A percentile compares a stretch with the other conserved stretches of the same genome.
Evolutionary conservation across 1,139 yeast genomes (phyloP).

Genomic region (Zhuliangozyma parablackwelliae): DNA sequence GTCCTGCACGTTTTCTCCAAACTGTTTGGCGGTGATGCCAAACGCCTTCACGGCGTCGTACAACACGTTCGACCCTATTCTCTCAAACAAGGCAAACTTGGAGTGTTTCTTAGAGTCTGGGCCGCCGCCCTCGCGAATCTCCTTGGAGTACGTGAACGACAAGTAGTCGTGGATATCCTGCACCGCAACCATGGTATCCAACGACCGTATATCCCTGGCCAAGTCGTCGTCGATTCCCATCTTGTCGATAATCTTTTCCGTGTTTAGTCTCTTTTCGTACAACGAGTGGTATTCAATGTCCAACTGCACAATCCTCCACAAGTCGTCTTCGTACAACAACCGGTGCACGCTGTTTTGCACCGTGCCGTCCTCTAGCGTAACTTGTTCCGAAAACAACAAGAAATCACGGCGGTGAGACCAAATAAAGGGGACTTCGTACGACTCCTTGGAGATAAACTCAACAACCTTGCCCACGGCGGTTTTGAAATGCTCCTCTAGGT

Average conservation of each 20-base stretch:
- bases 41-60: constrained; percentile 67
- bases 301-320: constrained; percentile 85
- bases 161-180: constrained; percentile 87
- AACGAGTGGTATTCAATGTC: constrained; percentile 89
- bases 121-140: constrained; percentile 47
- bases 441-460: constrained; percentile 72
- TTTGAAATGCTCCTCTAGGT: constrained; percentile 56
- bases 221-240: constrained; percentile 55
- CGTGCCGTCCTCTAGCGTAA: constrained; percentile 41
- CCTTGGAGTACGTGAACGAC: constrained; percentile 74
- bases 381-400: constrained; percentile 58
- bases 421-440: constrained; percentile 91
- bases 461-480: constrained; percentile 73
- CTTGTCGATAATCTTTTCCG: constrained; percentile 53
- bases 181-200: constrained; percentile 68
- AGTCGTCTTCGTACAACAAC: constrained; percentile 72
- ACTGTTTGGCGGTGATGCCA: constrained; percentile 74
- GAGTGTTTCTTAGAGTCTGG: constrained; percentile 55
- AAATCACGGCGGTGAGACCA: constrained; percentile 95
- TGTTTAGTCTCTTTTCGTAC: constrained; percentile 67
- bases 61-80: constrained; percentile 63
- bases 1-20: constrained; percentile 79
- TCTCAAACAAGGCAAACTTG: constrained; percentile 69
- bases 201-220: constrained; percentile 52
- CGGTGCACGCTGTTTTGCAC: constrained; percentile 42